phyloP scores from a whole-genome alignment of 1,284 basidiomycete genomes.

The Naganishia sp. region DNA sequence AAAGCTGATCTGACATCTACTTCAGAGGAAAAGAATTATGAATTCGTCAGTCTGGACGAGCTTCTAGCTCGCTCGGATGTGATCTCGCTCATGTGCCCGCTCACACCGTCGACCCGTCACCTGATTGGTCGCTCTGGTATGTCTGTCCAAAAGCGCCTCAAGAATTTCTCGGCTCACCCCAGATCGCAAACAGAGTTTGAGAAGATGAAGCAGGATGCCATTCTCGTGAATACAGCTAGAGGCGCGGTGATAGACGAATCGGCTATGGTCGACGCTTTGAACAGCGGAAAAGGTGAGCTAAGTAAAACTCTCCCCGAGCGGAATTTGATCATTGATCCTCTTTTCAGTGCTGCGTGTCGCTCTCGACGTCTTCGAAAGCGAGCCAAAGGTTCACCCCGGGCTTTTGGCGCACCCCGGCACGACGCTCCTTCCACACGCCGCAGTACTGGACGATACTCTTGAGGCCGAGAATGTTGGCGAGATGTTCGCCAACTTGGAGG shows the following conservation, averaged over 20 bases:
- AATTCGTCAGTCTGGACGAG: constrained; percentile 71
- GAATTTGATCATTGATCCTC: no score
- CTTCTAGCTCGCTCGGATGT: constrained; percentile 75
- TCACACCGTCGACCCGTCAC: constrained; percentile 42
- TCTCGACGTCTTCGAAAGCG: constrained; percentile 85
- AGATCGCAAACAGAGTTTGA: constrained; percentile 63
- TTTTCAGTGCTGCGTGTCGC: constrained; percentile 76
- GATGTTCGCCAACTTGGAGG: constrained; percentile 28
- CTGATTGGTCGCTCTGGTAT: constrained; percentile 9
- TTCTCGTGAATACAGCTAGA: constrained; percentile 85
- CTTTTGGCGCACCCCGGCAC: constrained; percentile 48
- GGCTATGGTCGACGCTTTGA: constrained; percentile 77
- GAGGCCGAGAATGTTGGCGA: constrained; percentile 18
- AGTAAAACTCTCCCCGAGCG: no score
- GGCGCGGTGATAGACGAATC: constrained; percentile 87
- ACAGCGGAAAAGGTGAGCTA: constrained; percentile 60
- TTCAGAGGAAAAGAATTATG: constrained; percentile 19
- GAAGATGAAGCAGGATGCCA: constrained; percentile 73
- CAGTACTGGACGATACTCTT: constrained; percentile 27
- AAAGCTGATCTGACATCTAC: no score
- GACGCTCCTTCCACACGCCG: constrained; percentile 30
- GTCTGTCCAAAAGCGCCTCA: not conserved
- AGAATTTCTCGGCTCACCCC: no score
- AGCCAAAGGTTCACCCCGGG: constrained; percentile 81
- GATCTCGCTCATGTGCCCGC: constrained; percentile 59